A percentile compares a stretch with the other conserved stretches of the same genome.
These are phyloP conservation scores for Fusarium camptoceras DNA, from an alignment of 2,329 filamentous ascomycete species.

Conservation along the genomic window DNA sequence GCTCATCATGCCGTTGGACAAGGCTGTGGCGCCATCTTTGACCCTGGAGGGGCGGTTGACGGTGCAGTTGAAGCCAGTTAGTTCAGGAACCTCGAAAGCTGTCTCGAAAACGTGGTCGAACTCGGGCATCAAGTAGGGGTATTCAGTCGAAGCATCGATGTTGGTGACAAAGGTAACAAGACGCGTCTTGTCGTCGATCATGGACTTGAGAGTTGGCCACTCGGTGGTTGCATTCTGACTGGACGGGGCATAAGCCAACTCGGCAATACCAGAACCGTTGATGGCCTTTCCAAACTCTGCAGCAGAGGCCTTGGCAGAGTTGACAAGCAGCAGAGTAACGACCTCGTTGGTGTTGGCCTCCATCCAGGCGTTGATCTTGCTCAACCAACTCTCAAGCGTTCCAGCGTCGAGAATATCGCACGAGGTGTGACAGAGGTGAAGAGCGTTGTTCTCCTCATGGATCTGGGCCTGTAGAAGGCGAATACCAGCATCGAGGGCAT, in stretches of 20 bases:
- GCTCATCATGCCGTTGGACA: slow-evolving; percentile 71
- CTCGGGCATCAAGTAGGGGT: slow-evolving; percentile 72
- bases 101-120: slow-evolving; percentile 80
- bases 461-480: slow-evolving; percentile 79
- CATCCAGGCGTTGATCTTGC: slow-evolving; percentile 75
- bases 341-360: slow-evolving; percentile 78
- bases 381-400: slow-evolving; percentile 71
- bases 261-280: slow-evolving; percentile 67
- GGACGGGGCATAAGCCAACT: slow-evolving; percentile 70
- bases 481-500: slow-evolving; percentile 77
- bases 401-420: slow-evolving; percentile 78
- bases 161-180: slow-evolving; percentile 77
- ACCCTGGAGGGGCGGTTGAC: slow-evolving; percentile 72
- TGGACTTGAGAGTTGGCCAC: slow-evolving; percentile 78
- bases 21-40: slow-evolving; percentile 61
- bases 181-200: slow-evolving; percentile 74
- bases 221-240: slow-evolving; percentile 54
- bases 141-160: slow-evolving; percentile 54
- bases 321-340: slow-evolving; percentile 79
- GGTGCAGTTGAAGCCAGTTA: slow-evolving; percentile 77
- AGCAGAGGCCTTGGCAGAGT: slow-evolving; percentile 70
- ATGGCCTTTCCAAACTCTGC: slow-evolving; percentile 67
- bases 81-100: slow-evolving; percentile 70
- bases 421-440: slow-evolving; percentile 77
- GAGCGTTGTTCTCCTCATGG: slow-evolving; percentile 68